Evolutionary conservation across 2,329 filamentous ascomycete genomes (phyloP).

Genomic region (Rutstroemia sp.): DNA sequence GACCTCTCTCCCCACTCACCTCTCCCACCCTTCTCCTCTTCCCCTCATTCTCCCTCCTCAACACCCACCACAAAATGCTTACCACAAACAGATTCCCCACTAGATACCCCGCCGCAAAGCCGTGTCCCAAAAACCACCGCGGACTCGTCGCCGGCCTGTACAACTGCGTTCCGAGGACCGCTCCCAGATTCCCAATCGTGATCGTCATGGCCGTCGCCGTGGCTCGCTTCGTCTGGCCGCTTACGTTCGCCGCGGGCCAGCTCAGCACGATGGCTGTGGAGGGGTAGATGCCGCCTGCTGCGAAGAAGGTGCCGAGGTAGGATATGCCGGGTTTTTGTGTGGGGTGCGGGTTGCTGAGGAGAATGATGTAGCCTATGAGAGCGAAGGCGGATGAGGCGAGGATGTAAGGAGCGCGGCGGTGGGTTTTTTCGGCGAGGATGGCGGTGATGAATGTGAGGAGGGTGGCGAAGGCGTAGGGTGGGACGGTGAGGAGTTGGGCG

Average conservation of each 20-base stretch:
- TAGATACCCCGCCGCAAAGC: constrained; percentile 58
- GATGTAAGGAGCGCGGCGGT: constrained; percentile 56
- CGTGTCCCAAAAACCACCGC: constrained; percentile 58
- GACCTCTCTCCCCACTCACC: constrained; percentile 49
- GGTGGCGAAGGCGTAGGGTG: constrained; percentile 57
- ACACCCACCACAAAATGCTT: constrained; percentile 41
- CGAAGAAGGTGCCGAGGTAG: constrained; percentile 55
- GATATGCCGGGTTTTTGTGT: constrained; percentile 44
- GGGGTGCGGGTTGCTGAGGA: constrained; percentile 40
- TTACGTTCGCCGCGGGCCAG: constrained; percentile 67
- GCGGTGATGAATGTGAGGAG: constrained; percentile 51
- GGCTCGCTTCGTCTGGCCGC: constrained; percentile 61
- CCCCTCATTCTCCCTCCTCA: constrained; percentile 50
- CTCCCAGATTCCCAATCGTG: constrained; percentile 61
- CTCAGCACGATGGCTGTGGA: constrained; percentile 55
- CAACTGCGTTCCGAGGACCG: constrained; percentile 62
- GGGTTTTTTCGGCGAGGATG: constrained; percentile 49
- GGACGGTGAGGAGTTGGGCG: constrained; percentile 53
- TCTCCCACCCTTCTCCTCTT: constrained; percentile 40
- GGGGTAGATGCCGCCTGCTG: constrained; percentile 61
- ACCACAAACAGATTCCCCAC: constrained; percentile 50
- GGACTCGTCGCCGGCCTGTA: constrained; percentile 56
- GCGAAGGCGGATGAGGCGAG: constrained; percentile 48
- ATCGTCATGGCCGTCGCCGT: constrained; percentile 66
- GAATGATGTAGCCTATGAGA: constrained; percentile 54